Conservation (phyloP, 2,329 filamentous ascomycete species). For the Microsporum audouinii region DNA sequence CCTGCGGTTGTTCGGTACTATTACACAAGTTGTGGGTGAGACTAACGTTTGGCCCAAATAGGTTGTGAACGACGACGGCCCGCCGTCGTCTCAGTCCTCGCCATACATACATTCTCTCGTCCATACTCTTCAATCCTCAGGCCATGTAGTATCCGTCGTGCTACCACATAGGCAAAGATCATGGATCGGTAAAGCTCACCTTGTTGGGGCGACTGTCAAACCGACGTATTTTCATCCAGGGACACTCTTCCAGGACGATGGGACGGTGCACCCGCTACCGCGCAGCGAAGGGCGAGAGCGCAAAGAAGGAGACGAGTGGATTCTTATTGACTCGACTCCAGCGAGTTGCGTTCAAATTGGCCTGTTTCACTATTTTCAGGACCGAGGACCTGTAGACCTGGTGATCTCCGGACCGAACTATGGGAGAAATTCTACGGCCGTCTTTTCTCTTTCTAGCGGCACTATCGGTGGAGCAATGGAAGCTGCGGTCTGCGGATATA, state of each 20-base stretch:
- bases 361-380: conserved; percentile 64
- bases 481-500: conserved; percentile 57
- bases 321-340: conserved; percentile 69
- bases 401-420: conserved; percentile 75
- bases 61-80: conserved; percentile 64
- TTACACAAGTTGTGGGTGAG: not conserved
- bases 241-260: conserved; percentile 51
- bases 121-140: conserved; percentile 56
- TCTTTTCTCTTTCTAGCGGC: conserved; percentile 66
- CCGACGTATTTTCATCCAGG: conserved; percentile 70
- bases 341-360: conserved; percentile 75
- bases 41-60: conserved; percentile 17
- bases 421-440: conserved; percentile 67
- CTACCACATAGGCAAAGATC: conserved; percentile 85
- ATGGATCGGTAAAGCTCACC: conserved; percentile 97
- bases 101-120: conserved; percentile 70
- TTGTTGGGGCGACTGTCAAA: conserved; percentile 78
- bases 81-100: conserved; percentile 64
- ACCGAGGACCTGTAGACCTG: conserved; percentile 60
- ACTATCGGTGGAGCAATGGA: conserved; percentile 69
- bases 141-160: conserved; percentile 82
- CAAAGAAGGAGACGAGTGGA: conserved; percentile 59
- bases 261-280: conserved; percentile 53
- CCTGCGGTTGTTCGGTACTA: not conserved
- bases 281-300: conserved; percentile 42